Conservation (phyloP, 768 basidiomycete genomes). For the Hygrocybe coccinea region DNA sequence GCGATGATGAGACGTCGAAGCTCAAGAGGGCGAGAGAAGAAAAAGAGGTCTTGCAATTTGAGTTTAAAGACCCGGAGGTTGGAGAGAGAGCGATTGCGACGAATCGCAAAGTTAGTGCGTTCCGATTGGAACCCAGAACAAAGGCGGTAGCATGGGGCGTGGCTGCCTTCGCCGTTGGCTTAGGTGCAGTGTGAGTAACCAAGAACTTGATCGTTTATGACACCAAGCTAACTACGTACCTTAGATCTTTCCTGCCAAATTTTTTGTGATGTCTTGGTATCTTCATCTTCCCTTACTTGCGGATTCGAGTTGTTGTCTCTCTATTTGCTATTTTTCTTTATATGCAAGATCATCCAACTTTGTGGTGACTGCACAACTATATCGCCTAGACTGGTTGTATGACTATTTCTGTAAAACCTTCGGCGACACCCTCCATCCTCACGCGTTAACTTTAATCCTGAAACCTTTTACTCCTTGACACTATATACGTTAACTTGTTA, state of each 20-base stretch:
- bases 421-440: not conserved
- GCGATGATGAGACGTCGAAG: constrained; percentile 23
- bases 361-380: not conserved
- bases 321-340: not conserved
- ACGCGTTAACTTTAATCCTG: not conserved
- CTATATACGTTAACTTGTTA: not conserved
- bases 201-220: not conserved
- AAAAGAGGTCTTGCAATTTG: constrained; percentile 49
- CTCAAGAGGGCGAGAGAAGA: constrained; percentile 57
- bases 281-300: not conserved
- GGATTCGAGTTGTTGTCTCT: not conserved
- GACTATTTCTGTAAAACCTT: not conserved
- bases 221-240: constrained; percentile 5
- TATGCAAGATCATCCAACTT: not conserved
- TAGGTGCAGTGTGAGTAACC: constrained; percentile 74
- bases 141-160: constrained; percentile 82
- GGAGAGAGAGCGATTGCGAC: constrained; percentile 46
- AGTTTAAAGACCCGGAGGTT: constrained; percentile 65
- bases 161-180: constrained; percentile 76
- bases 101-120: constrained; percentile 61
- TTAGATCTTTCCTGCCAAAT: constrained; percentile 56
- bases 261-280: constrained; percentile 38
- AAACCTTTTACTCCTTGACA: not conserved
- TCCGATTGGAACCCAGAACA: constrained; percentile 57
- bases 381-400: not conserved